phyloP scores from a whole-genome alignment of 78 protist genomes.

The Speleostelium caveatum region DNA sequence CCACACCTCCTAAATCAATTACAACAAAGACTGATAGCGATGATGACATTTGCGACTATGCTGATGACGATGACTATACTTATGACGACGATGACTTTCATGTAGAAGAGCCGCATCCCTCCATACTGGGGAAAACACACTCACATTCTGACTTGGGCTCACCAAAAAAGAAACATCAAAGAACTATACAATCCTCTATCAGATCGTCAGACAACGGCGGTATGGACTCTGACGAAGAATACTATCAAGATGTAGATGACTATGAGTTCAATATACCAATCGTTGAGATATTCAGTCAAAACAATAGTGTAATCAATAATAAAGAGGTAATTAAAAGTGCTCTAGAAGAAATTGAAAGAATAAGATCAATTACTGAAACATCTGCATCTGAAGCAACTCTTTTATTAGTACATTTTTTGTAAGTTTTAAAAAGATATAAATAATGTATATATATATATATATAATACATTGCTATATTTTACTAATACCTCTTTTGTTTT shows the following conservation, averaged over 20 bases:
- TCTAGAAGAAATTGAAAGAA: slow-evolving; percentile 44
- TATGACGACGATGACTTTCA: not conserved
- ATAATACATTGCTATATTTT: not conserved
- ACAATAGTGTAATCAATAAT: slow-evolving; percentile 36
- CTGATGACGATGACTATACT: not conserved
- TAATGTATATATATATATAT: not conserved
- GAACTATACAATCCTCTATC: not conserved
- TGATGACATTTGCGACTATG: slow-evolving; percentile 23
- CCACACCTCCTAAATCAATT: not conserved
- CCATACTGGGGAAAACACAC: too few relatives aligned
- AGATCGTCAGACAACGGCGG: not conserved
- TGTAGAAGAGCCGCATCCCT: not conserved
- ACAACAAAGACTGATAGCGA: not conserved
- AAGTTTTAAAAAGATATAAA: not conserved
- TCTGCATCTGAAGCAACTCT: slow-evolving; percentile 66
- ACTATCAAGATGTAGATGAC: slow-evolving; percentile 70
- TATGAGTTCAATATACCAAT: slow-evolving; percentile 51
- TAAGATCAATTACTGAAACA: slow-evolving; percentile 37
- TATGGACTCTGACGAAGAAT: slow-evolving; percentile 43
- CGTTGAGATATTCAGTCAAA: slow-evolving; percentile 5
- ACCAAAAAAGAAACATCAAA: not conserved
- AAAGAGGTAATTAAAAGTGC: slow-evolving; percentile 24
- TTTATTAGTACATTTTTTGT: slow-evolving; percentile 41
- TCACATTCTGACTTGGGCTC: too few relatives aligned
- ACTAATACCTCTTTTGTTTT: not conserved